Percentiles rank a stretch among this genome's conserved stretches.
Conservation (phyloP, 1,139 yeast species). For the Meyerozyma carpophila region DNA sequence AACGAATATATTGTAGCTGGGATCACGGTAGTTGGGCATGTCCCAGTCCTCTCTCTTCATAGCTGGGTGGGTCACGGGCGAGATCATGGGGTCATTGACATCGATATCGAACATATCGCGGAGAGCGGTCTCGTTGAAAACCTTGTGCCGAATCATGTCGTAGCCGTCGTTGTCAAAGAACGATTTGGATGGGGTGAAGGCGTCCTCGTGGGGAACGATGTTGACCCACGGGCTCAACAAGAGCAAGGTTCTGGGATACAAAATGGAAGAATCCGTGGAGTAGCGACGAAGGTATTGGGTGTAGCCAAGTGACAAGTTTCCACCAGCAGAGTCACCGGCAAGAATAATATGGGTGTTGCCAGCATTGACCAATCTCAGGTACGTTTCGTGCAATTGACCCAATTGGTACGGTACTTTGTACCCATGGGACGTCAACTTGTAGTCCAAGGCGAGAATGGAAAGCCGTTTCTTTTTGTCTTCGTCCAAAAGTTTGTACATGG, state of each 20-base stretch:
- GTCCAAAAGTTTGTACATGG: conserved; percentile 26
- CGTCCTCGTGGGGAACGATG: conserved; percentile 11
- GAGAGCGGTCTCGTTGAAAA: conserved; percentile 6
- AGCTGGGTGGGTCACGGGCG: conserved; percentile 16
- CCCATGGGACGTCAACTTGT: conserved; percentile 30
- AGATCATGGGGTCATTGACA: conserved; percentile 11
- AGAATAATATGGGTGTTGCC: conserved; percentile 28
- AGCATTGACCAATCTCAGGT: conserved; percentile 21
- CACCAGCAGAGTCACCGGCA: conserved; percentile 42
- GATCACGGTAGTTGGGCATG: conserved; percentile 26
- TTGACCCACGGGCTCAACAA: conserved; percentile 40
- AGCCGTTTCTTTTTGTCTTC: conserved; percentile 18
- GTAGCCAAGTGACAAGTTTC: conserved; percentile 27
- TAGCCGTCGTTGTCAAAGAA: conserved; percentile 26
- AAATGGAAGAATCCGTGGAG: conserved; percentile 5
- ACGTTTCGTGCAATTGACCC: conserved; percentile 27
- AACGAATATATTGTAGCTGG: conserved; percentile 23
- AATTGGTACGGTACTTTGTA: conserved; percentile 31
- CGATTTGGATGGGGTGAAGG: conserved; percentile 25
- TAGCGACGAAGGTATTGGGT: conserved; percentile 21
- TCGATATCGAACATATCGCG: conserved; percentile 9
- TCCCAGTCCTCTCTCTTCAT: conserved; percentile 24
- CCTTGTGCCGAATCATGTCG: conserved; percentile 24
- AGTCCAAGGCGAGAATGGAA: conserved; percentile 34
- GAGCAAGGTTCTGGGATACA: conserved; percentile 27